These are phyloP conservation scores for Solanum neorickii DNA, from an alignment of 257 asterid species.

Conservation along the genomic window DNA sequence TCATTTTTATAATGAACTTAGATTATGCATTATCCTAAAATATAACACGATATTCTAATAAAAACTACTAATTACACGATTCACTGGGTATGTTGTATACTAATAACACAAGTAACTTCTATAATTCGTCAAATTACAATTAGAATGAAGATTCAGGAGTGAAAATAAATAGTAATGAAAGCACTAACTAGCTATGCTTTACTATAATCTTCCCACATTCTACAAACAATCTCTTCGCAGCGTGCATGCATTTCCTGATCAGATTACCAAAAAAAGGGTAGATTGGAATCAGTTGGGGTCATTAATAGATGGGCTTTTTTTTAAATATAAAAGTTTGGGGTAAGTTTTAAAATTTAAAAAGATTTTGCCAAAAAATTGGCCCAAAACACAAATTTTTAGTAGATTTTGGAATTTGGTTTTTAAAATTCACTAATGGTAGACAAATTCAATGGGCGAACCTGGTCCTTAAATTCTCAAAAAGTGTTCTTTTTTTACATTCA, in stretches of 20 bases:
- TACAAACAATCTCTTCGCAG: not conserved
- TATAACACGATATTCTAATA: not conserved
- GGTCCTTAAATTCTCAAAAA: not conserved
- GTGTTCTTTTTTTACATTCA: not conserved
- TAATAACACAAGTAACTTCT: not conserved
- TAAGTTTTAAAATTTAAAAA: too few species aligned
- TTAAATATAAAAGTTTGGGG: not conserved
- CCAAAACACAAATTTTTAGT: not conserved
- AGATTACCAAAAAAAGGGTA: not conserved
- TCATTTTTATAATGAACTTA: not conserved
- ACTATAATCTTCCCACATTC: not conserved
- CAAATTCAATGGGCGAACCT: not conserved
- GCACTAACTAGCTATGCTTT: not conserved
- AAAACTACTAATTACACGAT: not conserved
- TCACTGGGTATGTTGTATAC: not conserved
- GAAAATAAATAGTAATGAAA: not conserved
- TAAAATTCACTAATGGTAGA: not conserved
- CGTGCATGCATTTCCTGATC: not conserved
- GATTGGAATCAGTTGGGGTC: not conserved
- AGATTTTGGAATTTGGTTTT: not conserved
- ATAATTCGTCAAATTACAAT: not conserved
- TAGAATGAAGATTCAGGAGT: not conserved
- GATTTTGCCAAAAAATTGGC: not conserved
- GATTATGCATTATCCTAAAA: not conserved
- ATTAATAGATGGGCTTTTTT: not conserved